Conservation (phyloP, 352 stramenopile genomes). For the Phytopythium cucurbitacearum region DNA sequence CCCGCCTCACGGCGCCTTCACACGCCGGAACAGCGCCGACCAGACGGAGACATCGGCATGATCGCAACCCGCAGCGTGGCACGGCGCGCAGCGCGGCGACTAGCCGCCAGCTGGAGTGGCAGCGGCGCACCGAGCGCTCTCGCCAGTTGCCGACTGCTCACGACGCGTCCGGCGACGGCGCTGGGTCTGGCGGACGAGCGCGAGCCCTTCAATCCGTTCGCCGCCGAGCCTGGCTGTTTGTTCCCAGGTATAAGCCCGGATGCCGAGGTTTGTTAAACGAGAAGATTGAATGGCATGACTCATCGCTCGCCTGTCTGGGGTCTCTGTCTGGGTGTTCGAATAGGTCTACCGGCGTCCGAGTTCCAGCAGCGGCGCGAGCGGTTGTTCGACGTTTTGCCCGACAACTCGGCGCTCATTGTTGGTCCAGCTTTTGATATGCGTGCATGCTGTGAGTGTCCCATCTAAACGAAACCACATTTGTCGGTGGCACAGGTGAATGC, state of each 20-base stretch:
- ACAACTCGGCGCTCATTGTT: constrained; percentile 73
- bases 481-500: constrained; percentile 36
- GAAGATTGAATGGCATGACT: not conserved
- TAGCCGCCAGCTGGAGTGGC: not conserved
- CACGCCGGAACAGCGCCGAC: no score
- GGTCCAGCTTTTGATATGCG: not conserved
- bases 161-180: constrained; percentile 22
- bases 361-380: constrained; percentile 60
- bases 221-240: constrained; percentile 36
- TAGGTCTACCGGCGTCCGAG: constrained; percentile 53
- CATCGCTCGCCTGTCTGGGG: not conserved
- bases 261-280: no score
- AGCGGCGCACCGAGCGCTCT: not conserved
- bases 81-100: not conserved
- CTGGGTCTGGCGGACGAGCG: constrained; percentile 18
- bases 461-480: no score
- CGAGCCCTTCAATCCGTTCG: constrained; percentile 39
- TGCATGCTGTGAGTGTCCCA: not conserved
- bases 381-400: constrained; percentile 54
- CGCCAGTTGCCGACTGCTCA: not conserved
- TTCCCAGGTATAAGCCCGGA: constrained; percentile 30
- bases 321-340: not conserved
- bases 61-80: constrained; percentile 8
- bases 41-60: constrained; percentile 1
- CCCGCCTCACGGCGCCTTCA: not conserved